phyloP scores from a whole-genome alignment of 192 early-diverging fungal species.

The Dispira simplex region DNA sequence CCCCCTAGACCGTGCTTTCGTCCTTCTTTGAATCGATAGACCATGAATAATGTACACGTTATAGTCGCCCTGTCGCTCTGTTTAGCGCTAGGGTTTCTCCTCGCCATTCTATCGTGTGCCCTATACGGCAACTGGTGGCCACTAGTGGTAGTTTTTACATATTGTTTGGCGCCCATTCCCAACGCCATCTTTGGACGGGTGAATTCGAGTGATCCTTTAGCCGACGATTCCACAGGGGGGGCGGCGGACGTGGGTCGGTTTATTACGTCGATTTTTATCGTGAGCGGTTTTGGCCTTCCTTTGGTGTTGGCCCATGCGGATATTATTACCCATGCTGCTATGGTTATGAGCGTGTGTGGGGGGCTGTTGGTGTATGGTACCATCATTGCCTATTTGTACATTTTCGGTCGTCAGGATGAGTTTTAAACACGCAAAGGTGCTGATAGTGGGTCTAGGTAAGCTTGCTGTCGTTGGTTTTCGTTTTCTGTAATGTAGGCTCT shows the following conservation, averaged over 20 bases:
- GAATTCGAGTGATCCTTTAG: conserved; percentile 52
- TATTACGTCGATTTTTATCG: conserved; percentile 78
- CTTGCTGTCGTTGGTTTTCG: too few species aligned
- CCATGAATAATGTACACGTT: neutral
- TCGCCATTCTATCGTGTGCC: conserved; percentile 91
- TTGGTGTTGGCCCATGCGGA: conserved; percentile 68
- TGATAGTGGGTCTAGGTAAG: too few species aligned
- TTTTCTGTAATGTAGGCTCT: too few species aligned
- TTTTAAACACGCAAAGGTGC: conserved; percentile 12
- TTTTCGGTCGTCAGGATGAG: conserved; percentile 24
- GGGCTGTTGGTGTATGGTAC: conserved; percentile 90
- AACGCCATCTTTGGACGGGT: conserved; percentile 72
- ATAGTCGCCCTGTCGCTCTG: conserved; percentile 86
- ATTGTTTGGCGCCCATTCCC: conserved; percentile 80
- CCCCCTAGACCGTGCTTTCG: too few species aligned
- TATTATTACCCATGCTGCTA: conserved; percentile 67
- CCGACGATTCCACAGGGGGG: conserved; percentile 18
- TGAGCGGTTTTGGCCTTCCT: conserved; percentile 75
- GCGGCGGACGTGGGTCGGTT: conserved; percentile 55
- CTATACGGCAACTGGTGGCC: conserved; percentile 95
- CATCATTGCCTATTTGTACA: conserved; percentile 38
- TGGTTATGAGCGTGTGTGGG: conserved; percentile 79
- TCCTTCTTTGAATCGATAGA: too few species aligned
- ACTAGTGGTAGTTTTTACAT: conserved; percentile 80
- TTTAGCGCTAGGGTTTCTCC: conserved; percentile 78